Conservation (phyloP, 2,329 filamentous ascomycete genomes). For the Pseudogymnoascus pannorum region DNA sequence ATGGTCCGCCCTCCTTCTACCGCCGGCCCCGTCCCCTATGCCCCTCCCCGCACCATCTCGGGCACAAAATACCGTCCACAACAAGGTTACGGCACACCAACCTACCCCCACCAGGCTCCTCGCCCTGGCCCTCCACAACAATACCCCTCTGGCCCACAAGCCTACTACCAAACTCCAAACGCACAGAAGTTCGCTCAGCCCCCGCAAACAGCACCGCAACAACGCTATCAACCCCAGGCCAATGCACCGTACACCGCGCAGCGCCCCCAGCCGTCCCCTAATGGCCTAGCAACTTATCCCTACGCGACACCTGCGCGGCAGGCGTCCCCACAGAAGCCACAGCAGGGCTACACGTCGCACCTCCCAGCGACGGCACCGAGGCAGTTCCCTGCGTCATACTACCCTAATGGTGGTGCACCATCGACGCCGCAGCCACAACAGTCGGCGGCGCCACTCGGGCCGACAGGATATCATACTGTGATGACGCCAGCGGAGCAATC, state of each 20-base stretch:
- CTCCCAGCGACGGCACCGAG: slow-evolving; percentile 15
- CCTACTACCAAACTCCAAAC: slow-evolving; percentile 6
- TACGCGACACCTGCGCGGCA: slow-evolving; percentile 24
- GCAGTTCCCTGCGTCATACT: not conserved
- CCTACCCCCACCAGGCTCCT: slow-evolving; percentile 25
- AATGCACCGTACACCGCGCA: slow-evolving; percentile 21
- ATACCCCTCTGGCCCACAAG: slow-evolving; percentile 13
- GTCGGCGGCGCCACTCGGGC: slow-evolving; percentile 20
- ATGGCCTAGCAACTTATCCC: slow-evolving; percentile 21
- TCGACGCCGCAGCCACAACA: slow-evolving; percentile 16
- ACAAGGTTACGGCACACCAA: slow-evolving; percentile 22
- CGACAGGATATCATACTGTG: slow-evolving; percentile 24
- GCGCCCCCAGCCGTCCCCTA: slow-evolving; percentile 22
- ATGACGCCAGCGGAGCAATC: slow-evolving; percentile 30
- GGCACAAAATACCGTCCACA: slow-evolving; percentile 23
- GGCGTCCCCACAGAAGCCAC: slow-evolving; percentile 25
- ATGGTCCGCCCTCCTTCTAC: slow-evolving; percentile 25
- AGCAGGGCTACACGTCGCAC: slow-evolving; percentile 20
- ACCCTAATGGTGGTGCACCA: slow-evolving; percentile 8
- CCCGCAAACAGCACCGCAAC: slow-evolving; percentile 22
- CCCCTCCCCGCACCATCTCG: slow-evolving; percentile 21
- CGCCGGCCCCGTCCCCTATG: slow-evolving; percentile 22
- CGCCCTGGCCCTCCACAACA: slow-evolving; percentile 23
- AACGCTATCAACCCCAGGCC: slow-evolving; percentile 20
- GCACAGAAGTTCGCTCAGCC: slow-evolving; percentile 13